Percentiles rank a stretch among this genome's conserved stretches.
Conservation (phyloP, 371 early-diverging fungal genomes). For the Lichtheimia corymbifera region DNA sequence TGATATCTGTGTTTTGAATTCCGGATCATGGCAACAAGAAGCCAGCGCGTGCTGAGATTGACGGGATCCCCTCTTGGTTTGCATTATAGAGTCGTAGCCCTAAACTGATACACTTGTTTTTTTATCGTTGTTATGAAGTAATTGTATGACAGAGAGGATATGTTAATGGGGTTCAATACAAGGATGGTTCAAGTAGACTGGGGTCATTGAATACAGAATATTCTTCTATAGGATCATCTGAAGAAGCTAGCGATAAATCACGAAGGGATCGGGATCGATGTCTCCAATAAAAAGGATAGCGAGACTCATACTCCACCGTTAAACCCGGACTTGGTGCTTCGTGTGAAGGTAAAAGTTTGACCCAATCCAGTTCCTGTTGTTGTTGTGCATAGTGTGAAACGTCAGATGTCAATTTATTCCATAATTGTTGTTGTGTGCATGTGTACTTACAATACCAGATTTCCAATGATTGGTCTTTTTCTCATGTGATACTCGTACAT, state of each 20-base stretch:
- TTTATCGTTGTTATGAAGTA: no score
- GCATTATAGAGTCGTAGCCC: no score
- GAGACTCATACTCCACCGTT: conserved; percentile 1
- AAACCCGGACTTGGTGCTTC: not conserved
- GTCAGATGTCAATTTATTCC: no score
- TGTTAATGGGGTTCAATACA: no score
- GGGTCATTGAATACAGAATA: no score
- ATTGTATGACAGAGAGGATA: no score
- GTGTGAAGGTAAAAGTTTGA: conserved; percentile 10
- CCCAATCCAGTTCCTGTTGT: conserved; percentile 23
- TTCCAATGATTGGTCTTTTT: conserved; percentile 17
- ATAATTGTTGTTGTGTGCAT: not conserved
- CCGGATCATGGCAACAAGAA: conserved; percentile 60
- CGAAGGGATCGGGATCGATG: not conserved
- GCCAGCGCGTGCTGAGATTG: conserved; percentile 60
- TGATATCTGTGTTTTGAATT: conserved; percentile 26
- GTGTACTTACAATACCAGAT: conserved; percentile 19
- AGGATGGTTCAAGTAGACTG: no score
- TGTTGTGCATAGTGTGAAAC: not conserved
- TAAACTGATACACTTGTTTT: no score
- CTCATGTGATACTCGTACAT: conserved; percentile 17
- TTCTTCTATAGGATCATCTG: no score
- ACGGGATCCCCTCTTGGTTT: conserved; percentile 43
- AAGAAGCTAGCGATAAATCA: no score
- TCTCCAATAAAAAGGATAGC: conserved; percentile 8